Evolutionary conservation across 83 land plant genomes (phyloP).

Genomic region (Isoetes engelmannii): DNA sequence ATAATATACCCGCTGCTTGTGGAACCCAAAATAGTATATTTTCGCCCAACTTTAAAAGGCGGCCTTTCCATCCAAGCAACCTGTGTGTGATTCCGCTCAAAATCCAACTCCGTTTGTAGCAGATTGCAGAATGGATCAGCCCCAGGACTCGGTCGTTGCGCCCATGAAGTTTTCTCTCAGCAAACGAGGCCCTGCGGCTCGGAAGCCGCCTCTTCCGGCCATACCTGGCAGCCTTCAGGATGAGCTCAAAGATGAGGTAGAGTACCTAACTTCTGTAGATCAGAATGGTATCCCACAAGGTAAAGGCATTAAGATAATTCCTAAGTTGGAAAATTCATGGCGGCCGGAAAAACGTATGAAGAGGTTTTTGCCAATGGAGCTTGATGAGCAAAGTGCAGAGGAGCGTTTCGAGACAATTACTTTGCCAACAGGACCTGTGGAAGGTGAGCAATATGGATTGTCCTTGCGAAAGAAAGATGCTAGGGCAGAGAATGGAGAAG

Average conservation of each 20-base stretch:
- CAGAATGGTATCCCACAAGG: slow-evolving; percentile 13
- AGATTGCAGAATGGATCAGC: no score
- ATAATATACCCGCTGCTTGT: no score
- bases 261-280: slow-evolving; percentile 27
- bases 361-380: slow-evolving; percentile 38
- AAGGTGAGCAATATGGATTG: slow-evolving; percentile 30
- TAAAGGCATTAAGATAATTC: slow-evolving; percentile 24
- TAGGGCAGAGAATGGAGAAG: not conserved
- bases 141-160: no score
- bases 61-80: no score
- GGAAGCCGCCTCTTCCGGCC: slow-evolving; percentile 11
- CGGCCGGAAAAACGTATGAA: slow-evolving; percentile 57
- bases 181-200: slow-evolving; percentile 11
- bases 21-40: no score
- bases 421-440: slow-evolving; percentile 10
- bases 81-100: no score
- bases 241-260: slow-evolving; percentile 2
- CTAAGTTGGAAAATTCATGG: slow-evolving; percentile 48
- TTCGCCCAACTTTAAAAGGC: no score
- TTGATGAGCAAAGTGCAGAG: slow-evolving; percentile 17
- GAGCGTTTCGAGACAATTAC: slow-evolving; percentile 39
- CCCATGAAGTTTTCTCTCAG: slow-evolving; percentile 15
- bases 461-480: slow-evolving; percentile 8
- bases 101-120: no score
- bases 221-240: slow-evolving; percentile 6